Evolutionary conservation across 352 stramenopile species (phyloP).

Genomic region (Pythium sukuiense): DNA sequence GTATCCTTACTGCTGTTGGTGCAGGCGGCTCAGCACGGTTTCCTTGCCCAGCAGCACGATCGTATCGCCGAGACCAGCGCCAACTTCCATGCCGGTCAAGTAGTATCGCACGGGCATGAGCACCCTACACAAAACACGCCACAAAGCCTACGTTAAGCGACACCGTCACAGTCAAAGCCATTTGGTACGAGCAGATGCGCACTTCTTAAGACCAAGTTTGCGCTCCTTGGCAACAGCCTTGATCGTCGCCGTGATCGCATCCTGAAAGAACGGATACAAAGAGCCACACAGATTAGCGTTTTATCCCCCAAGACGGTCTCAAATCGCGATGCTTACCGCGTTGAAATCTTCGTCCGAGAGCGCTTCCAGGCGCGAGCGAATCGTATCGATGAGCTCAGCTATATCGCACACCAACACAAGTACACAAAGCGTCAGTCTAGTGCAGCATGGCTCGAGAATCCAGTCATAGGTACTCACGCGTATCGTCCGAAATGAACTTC

Average conservation of each 20-base stretch:
- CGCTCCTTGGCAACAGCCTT: constrained; percentile 74
- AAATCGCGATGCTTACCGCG: constrained; percentile 32
- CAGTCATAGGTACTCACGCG: constrained; percentile 22
- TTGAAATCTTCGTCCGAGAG: constrained; percentile 71
- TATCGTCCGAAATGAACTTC: constrained; percentile 74
- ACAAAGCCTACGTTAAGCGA: not conserved
- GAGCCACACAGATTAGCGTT: too few species aligned
- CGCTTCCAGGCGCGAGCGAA: constrained; percentile 41
- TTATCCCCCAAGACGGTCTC: too few species aligned
- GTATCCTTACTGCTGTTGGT: not conserved
- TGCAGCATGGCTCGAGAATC: not conserved
- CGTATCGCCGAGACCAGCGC: constrained; percentile 77
- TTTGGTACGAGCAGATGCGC: constrained; percentile 11
- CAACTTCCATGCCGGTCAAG: constrained; percentile 84
- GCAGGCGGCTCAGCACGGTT: constrained; percentile 46
- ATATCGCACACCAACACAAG: not conserved
- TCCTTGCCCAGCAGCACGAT: constrained; percentile 74
- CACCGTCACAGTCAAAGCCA: not conserved
- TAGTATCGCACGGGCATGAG: constrained; percentile 90
- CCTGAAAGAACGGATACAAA: constrained; percentile 31
- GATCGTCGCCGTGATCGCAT: constrained; percentile 75
- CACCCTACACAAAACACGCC: constrained; percentile 41
- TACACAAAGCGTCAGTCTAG: not conserved
- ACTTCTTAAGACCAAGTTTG: constrained; percentile 85
- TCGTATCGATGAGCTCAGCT: constrained; percentile 57